These are phyloP conservation scores for Leishmania major DNA, from an alignment of 208 protist species.

Conservation along the genomic window DNA sequence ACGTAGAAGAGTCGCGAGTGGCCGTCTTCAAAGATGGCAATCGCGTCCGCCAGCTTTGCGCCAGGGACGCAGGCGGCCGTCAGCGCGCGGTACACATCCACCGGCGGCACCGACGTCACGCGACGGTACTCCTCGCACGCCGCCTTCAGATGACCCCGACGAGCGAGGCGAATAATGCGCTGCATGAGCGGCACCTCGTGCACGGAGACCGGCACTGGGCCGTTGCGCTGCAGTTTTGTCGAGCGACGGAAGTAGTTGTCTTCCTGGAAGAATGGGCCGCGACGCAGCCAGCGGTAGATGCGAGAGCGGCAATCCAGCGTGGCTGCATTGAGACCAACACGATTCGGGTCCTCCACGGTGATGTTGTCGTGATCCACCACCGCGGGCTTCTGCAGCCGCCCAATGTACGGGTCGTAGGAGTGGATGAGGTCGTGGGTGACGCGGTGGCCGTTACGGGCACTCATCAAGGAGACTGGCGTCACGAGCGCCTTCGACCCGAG, in stretches of 20 bases:
- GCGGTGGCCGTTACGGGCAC: slow-evolving; percentile 85
- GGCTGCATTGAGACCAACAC: slow-evolving; percentile 87
- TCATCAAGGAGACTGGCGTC: slow-evolving; percentile 91
- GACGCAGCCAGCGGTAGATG: slow-evolving; percentile 90
- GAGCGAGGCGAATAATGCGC: slow-evolving; percentile 79
- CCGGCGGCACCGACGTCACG: slow-evolving; percentile 85
- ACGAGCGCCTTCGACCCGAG: slow-evolving; percentile 87
- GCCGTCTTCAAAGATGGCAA: slow-evolving; percentile 91
- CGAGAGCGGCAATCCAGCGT: slow-evolving; percentile 86
- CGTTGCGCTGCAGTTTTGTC: slow-evolving; percentile 56
- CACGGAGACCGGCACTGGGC: slow-evolving; percentile 42
- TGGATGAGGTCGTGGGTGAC: slow-evolving; percentile 92
- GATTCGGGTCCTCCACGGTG: slow-evolving; percentile 83
- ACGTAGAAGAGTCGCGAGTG: slow-evolving; percentile 84
- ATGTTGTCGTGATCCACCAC: slow-evolving; percentile 89
- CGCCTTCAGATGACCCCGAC: slow-evolving; percentile 79
- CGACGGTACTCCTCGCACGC: slow-evolving; percentile 89
- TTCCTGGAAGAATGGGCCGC: slow-evolving; percentile 90
- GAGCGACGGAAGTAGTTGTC: slow-evolving; percentile 89
- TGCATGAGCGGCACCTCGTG: slow-evolving; percentile 80
- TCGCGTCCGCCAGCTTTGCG: slow-evolving; percentile 79
- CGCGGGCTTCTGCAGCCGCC: slow-evolving; percentile 70
- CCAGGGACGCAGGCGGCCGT: slow-evolving; percentile 81
- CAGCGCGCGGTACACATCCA: slow-evolving; percentile 86
- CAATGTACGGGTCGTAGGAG: slow-evolving; percentile 89